A percentile compares a stretch with the other conserved stretches of the same genome.
Evolutionary conservation across 352 stramenopile genomes (phyloP).

Genomic region (Phytophthora syringae): DNA sequence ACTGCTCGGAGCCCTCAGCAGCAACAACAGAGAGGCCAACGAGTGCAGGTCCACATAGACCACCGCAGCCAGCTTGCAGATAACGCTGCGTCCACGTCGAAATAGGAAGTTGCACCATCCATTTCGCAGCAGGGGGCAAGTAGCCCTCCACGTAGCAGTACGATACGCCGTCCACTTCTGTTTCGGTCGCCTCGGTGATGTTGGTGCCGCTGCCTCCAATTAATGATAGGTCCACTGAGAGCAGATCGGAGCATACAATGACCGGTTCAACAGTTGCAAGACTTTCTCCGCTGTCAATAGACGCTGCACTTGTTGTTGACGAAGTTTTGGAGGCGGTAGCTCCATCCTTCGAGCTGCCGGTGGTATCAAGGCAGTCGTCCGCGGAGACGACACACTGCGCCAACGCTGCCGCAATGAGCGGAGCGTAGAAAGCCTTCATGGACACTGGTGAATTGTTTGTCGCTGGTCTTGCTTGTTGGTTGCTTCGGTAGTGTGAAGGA

Average conservation of each 20-base stretch:
- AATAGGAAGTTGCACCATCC: conserved; percentile 37
- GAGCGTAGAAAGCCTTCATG: conserved; percentile 21
- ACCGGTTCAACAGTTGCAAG: conserved; percentile 32
- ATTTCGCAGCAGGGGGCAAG: conserved; percentile 38
- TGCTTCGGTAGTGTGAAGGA: too few relatives aligned
- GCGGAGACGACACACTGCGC: conserved; percentile 8
- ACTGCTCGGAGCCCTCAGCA: conserved; percentile 21
- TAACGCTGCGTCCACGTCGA: conserved; percentile 49
- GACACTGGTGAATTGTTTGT: too few relatives aligned
- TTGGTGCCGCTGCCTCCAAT: conserved; percentile 29
- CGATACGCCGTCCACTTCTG: conserved; percentile 23
- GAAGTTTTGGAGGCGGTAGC: too few relatives aligned
- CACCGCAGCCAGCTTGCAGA: conserved; percentile 42
- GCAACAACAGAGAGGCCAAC: conserved; percentile 30
- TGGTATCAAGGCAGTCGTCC: conserved; percentile 20
- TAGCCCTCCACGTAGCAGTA: conserved; percentile 45
- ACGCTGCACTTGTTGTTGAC: conserved; percentile 1
- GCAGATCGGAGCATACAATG: conserved; percentile 27
- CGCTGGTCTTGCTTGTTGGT: too few relatives aligned
- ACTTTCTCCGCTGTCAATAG: conserved; percentile 21
- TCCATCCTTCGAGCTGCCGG: too few relatives aligned
- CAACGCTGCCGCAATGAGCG: conserved; percentile 6
- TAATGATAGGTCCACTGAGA: conserved; percentile 26
- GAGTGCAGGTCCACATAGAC: conserved; percentile 29
- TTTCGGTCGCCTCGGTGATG: conserved; percentile 32